Evolutionary conservation across 2,329 filamentous ascomycete species (phyloP).

Genomic region (Pestalotiopsis sp.): DNA sequence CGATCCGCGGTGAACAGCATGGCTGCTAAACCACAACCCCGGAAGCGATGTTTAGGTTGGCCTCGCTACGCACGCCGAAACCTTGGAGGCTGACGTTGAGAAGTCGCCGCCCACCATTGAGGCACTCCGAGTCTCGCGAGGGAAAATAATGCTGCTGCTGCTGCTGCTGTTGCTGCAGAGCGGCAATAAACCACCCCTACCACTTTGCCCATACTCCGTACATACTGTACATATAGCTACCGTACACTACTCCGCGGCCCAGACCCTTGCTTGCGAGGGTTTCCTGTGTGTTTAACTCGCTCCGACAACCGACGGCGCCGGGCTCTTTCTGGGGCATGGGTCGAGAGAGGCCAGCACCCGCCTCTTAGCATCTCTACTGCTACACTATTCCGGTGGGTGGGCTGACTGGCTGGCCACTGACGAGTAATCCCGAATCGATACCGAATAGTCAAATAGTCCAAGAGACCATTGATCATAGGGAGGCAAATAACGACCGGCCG

Average conservation of each 20-base stretch:
- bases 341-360: background rate
- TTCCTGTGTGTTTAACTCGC: background rate
- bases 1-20: slow-evolving; percentile 9
- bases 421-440: background rate
- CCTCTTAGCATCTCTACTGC: background rate
- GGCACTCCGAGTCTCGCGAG: background rate
- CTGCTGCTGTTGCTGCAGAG: background rate
- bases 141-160: background rate
- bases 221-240: background rate
- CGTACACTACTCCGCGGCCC: background rate
- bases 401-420: background rate
- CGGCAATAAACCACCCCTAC: background rate
- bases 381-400: background rate
- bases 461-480: background rate
- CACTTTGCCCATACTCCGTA: background rate
- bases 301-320: slow-evolving; percentile 8
- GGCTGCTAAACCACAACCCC: background rate
- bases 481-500: background rate
- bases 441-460: background rate
- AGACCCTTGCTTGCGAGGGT: background rate
- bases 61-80: slow-evolving; percentile 7
- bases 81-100: slow-evolving; percentile 6
- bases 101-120: background rate
- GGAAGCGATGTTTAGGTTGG: slow-evolving; percentile 4
- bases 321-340: background rate